Evolutionary conservation across 305 asterid genomes (phyloP).

Genomic region (Plantago coronopus): DNA sequence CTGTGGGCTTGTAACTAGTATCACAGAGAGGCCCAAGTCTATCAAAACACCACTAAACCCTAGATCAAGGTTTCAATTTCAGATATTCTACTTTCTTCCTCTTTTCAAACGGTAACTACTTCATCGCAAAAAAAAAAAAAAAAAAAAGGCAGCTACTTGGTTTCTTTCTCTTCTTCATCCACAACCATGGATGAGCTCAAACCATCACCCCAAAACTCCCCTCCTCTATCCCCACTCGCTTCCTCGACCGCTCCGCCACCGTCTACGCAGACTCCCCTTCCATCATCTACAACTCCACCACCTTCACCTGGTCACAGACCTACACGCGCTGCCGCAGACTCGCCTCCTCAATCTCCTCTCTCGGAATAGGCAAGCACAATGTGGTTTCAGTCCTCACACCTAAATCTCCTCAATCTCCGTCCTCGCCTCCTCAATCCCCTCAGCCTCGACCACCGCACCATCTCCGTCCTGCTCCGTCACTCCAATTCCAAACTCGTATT

Average conservation of each 20-base stretch:
- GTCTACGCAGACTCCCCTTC: constrained; percentile 48
- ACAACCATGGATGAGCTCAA: constrained; percentile 49
- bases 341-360: constrained; percentile 39
- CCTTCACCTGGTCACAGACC: constrained; percentile 46
- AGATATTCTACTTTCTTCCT: too few species aligned
- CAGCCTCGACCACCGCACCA: constrained; percentile 69
- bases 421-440: constrained; percentile 62
- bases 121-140: too few species aligned
- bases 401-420: constrained; percentile 77
- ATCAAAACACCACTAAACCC: too few species aligned
- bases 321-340: constrained; percentile 29
- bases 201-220: constrained; percentile 40
- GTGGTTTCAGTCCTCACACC: constrained; percentile 79
- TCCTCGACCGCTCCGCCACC: constrained; percentile 45
- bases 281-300: constrained; percentile 31
- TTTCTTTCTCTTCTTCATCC: too few species aligned
- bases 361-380: constrained; percentile 46
- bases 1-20: too few species aligned
- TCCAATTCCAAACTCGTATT: constrained; percentile 63
- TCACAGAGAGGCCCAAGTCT: too few species aligned
- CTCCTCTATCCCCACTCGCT: constrained; percentile 43
- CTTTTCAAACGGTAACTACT: too few species aligned
- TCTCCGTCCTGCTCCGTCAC: constrained; percentile 63
- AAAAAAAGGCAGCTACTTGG: too few species aligned
- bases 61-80: too few species aligned